These are phyloP conservation scores for Candida ascalaphidarum DNA, from an alignment of 805 yeast species.

Conservation along the genomic window DNA sequence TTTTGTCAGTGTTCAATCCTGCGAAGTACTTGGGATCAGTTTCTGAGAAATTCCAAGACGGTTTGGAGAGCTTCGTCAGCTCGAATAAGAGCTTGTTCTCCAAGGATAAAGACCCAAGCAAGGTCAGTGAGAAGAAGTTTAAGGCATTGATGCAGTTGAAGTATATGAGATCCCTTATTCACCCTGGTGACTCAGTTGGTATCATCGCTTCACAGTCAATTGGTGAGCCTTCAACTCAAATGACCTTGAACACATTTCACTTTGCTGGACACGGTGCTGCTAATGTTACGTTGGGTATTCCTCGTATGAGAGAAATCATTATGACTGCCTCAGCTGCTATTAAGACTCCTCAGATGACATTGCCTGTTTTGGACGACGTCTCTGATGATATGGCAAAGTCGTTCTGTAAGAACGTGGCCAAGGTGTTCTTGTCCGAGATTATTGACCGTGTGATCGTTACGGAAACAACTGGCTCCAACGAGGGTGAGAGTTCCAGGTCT, in stretches of 20 bases:
- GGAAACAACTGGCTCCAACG: conserved; percentile 71
- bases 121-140: conserved; percentile 67
- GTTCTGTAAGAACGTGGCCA: conserved; percentile 85
- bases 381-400: conserved; percentile 82
- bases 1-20: conserved; percentile 77
- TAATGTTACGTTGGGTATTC: conserved; percentile 95
- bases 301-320: conserved; percentile 95
- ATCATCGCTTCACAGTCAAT: conserved; percentile 95
- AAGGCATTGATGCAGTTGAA: conserved; percentile 96
- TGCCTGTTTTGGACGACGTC: conserved; percentile 77
- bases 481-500: conserved; percentile 48
- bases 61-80: conserved; percentile 63
- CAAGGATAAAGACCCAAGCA: conserved; percentile 37
- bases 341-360: conserved; percentile 98
- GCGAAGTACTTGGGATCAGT: conserved; percentile 88
- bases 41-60: conserved; percentile 78
- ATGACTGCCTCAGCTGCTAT: conserved; percentile 97
- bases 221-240: conserved; percentile 98
- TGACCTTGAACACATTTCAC: conserved; percentile 96
- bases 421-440: conserved; percentile 79
- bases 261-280: conserved; percentile 96
- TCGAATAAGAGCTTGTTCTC: conserved; percentile 49
- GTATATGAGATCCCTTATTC: conserved; percentile 91
- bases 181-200: conserved; percentile 99
- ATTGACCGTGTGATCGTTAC: conserved; percentile 78